A percentile compares a stretch with the other conserved stretches of the same genome.
Conservation (phyloP, 2,329 filamentous ascomycete genomes). For the Xenoacremonium recifei region DNA sequence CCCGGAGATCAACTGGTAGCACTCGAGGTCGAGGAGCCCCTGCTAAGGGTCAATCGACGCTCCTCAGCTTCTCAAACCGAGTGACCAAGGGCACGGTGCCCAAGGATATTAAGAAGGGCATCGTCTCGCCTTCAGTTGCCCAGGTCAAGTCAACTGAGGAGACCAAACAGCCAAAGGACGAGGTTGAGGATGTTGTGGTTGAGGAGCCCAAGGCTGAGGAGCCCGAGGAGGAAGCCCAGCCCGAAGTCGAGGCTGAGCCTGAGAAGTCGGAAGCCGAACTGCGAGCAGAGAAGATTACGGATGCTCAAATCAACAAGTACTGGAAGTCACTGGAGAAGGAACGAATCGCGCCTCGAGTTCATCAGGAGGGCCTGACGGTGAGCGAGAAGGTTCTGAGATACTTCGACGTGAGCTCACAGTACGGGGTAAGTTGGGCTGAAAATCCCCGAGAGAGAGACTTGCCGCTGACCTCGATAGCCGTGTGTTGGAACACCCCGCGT, state of each 20-base stretch:
- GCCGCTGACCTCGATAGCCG: constrained; percentile 54
- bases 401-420: constrained; percentile 90
- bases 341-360: constrained; percentile 68
- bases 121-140: constrained; percentile 32
- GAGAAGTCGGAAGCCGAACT: constrained; percentile 52
- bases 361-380: constrained; percentile 69
- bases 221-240: constrained; percentile 21
- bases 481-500: constrained; percentile 81
- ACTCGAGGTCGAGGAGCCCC: constrained; percentile 33
- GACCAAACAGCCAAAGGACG: constrained; percentile 5
- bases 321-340: constrained; percentile 72
- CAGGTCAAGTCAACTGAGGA: constrained; percentile 31
- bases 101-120: constrained; percentile 46
- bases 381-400: constrained; percentile 87
- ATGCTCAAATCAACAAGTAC: constrained; percentile 71
- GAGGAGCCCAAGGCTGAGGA: constrained; percentile 23
- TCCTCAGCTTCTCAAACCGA: constrained; percentile 55
- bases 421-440: constrained; percentile 83
- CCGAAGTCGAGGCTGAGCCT: constrained; percentile 23
- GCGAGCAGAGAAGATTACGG: constrained; percentile 62
- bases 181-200: constrained; percentile 20
- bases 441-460: background rate
- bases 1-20: constrained; percentile 46
- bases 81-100: constrained; percentile 55
- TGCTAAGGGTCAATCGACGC: constrained; percentile 50